A percentile compares a stretch with the other conserved stretches of the same genome.
Evolutionary conservation across 495 filamentous ascomycete genomes (phyloP).

Genomic region (Penicillium crystallinum): DNA sequence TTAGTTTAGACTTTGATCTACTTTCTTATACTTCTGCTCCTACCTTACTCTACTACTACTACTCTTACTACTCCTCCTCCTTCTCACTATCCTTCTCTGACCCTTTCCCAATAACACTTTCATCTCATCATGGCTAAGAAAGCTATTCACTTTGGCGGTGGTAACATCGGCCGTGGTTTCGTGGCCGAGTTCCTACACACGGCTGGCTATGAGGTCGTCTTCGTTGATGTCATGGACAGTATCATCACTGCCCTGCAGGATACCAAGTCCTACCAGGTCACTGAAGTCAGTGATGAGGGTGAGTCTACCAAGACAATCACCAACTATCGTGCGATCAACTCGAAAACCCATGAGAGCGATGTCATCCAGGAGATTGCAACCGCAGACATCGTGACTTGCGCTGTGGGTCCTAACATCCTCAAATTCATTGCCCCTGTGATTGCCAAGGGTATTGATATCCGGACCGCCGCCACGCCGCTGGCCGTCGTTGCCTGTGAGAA

Average conservation of each 20-base stretch:
- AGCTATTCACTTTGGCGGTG: conserved; percentile 89
- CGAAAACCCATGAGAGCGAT: conserved; percentile 71
- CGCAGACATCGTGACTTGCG: conserved; percentile 90
- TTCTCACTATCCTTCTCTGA: conserved; percentile 1
- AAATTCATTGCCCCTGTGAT: conserved; percentile 93
- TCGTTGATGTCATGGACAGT: conserved; percentile 82
- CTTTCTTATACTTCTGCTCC: background rate
- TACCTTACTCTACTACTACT: conserved; percentile 2
- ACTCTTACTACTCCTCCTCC: background rate
- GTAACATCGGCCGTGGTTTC: conserved; percentile 77
- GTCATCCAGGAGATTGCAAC: conserved; percentile 78
- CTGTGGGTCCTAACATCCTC: conserved; percentile 92
- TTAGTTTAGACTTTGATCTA: background rate
- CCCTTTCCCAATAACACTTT: conserved; percentile 1
- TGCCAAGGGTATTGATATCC: conserved; percentile 79
- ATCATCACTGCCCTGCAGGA: conserved; percentile 73
- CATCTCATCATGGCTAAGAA: conserved; percentile 58
- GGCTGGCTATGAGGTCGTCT: conserved; percentile 82
- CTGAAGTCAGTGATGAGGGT: conserved; percentile 84
- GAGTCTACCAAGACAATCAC: conserved; percentile 77
- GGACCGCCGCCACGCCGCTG: conserved; percentile 64
- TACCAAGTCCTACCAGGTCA: conserved; percentile 75
- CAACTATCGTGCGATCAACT: conserved; percentile 95
- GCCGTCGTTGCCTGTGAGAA: conserved; percentile 98
- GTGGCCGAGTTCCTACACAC: conserved; percentile 71